Evolutionary conservation across 1,284 basidiomycete species (phyloP).

Genomic region (Peniophora sp.): DNA sequence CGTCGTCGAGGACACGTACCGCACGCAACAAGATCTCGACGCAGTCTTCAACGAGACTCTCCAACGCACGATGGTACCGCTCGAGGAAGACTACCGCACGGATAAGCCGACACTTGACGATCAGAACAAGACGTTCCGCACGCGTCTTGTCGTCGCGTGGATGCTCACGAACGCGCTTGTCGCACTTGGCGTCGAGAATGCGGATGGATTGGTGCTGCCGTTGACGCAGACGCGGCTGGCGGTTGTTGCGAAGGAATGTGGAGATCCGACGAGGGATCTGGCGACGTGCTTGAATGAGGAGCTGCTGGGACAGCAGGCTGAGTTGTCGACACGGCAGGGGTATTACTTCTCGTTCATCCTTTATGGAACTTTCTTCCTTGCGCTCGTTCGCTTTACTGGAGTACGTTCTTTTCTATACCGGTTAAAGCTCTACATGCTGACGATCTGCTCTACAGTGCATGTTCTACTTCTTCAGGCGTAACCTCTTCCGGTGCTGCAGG

Average conservation of each 20-base stretch:
- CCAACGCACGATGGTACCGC: conserved; percentile 81
- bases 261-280: neutral
- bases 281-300: conserved; percentile 11
- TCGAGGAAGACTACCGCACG: conserved; percentile 56
- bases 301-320: conserved; percentile 32
- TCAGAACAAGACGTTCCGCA: conserved; percentile 91
- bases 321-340: conserved; percentile 57
- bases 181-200: conserved; percentile 77
- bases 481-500: conserved; percentile 76
- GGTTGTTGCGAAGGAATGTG: neutral
- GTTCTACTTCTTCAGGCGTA: conserved; percentile 77
- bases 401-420: conserved; percentile 52
- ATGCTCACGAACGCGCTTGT: conserved; percentile 78
- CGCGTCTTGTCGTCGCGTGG: conserved; percentile 81
- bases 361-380: conserved; percentile 83
- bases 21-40: conserved; percentile 84
- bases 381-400: conserved; percentile 75
- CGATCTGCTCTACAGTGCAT: conserved; percentile 46
- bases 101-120: conserved; percentile 90
- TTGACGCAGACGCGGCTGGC: conserved; percentile 28
- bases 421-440: conserved; percentile 1
- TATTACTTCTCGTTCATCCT: conserved; percentile 80
- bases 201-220: conserved; percentile 58
- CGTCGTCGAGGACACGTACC: conserved; percentile 78
- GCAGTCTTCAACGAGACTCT: conserved; percentile 93